Evolutionary conservation across 805 yeast genomes (phyloP).

Genomic region (Yarrowia alimentaria): DNA sequence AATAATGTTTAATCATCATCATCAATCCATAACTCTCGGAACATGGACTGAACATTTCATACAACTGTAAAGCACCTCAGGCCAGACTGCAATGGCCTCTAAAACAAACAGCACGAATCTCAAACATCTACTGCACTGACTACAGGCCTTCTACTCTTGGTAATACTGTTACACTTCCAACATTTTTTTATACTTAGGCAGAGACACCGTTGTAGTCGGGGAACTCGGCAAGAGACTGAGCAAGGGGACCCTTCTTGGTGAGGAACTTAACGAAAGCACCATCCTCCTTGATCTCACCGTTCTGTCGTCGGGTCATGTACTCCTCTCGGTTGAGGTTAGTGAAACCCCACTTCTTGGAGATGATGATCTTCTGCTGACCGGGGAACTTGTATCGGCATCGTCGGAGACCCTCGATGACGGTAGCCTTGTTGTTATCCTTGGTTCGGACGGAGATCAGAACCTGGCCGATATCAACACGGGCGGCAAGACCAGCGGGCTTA

Average conservation of each 20-base stretch:
- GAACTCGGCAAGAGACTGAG: conserved; percentile 87
- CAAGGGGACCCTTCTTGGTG: conserved; percentile 93
- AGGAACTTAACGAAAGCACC: conserved; percentile 99
- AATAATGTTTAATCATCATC: no score
- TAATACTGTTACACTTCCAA: not conserved
- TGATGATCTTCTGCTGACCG: conserved; percentile 99
- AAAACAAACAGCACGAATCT: not conserved
- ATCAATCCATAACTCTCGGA: no score
- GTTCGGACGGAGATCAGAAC: conserved; percentile 97
- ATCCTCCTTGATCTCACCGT: conserved; percentile 98
- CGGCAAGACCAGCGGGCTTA: conserved; percentile 99
- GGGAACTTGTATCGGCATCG: conserved; percentile 99
- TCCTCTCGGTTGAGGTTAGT: conserved; percentile 98
- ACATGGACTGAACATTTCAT: no score
- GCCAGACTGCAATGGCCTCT: no score
- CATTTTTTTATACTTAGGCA: conserved; percentile 38
- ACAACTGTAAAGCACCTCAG: no score
- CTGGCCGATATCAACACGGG: conserved; percentile 98
- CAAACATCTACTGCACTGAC: not conserved
- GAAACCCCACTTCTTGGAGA: conserved; percentile 99
- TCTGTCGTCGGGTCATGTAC: conserved; percentile 88
- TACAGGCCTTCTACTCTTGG: not conserved
- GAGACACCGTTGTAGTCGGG: conserved; percentile 61
- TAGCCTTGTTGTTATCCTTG: conserved; percentile 96
- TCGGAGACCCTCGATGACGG: conserved; percentile 98